phyloP scores from a whole-genome alignment of 495 filamentous ascomycete genomes.

The Daldinia decipiens region DNA sequence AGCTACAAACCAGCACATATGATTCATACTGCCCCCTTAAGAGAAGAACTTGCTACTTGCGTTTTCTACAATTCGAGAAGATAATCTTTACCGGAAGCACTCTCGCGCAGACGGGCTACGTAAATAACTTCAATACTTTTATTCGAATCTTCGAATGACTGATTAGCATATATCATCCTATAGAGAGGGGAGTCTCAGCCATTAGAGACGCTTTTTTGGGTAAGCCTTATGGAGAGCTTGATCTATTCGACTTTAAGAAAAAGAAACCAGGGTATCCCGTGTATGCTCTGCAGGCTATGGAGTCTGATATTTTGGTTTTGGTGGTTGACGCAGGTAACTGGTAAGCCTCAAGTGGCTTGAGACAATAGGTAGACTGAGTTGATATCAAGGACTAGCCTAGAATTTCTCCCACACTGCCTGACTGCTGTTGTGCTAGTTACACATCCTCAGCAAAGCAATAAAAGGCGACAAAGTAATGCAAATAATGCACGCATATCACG shows the following conservation, averaged over 20 bases:
- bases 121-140: background rate
- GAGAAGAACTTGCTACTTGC: background rate
- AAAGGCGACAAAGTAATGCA: no score
- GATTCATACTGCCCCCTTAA: background rate
- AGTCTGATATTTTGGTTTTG: no score
- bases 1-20: background rate
- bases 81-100: background rate
- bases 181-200: background rate
- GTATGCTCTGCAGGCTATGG: background rate
- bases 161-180: no score
- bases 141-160: background rate
- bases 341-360: no score
- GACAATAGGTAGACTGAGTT: no score
- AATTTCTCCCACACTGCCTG: no score
- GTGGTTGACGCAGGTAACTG: no score
- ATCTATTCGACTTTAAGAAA: background rate
- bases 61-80: background rate
- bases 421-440: no score
- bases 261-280: background rate
- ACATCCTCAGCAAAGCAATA: no score
- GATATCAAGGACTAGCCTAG: no score
- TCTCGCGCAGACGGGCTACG: background rate
- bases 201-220: background rate
- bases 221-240: no score
- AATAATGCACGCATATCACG: no score